Evolutionary conservation across 176 grass and related monocot species (phyloP).

Genomic region (Zoysia japonica): DNA sequence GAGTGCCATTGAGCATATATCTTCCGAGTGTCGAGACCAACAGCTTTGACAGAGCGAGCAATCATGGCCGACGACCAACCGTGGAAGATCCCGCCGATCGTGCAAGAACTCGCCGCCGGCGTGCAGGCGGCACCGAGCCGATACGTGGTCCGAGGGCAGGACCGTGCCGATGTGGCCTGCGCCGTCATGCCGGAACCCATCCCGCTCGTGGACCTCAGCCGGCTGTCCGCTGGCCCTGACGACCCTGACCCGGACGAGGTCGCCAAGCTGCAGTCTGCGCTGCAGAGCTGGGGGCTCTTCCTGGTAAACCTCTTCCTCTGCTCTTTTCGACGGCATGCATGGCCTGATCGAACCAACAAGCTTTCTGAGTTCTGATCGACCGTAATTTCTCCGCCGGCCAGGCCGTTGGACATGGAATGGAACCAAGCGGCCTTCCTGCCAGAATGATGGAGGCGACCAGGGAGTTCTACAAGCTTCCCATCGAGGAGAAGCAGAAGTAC

Average conservation of each 20-base stretch:
- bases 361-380: background rate
- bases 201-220: conserved; percentile 53
- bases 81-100: conserved; percentile 32
- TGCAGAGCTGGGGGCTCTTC: conserved; percentile 55
- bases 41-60: background rate
- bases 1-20: no score
- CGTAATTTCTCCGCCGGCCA: conserved; percentile 10
- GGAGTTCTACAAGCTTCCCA: conserved; percentile 46
- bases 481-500: conserved; percentile 61
- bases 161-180: background rate
- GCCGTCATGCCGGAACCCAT: conserved; percentile 22
- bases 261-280: conserved; percentile 30
- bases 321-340: background rate
- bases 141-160: conserved; percentile 39
- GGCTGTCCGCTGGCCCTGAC: conserved; percentile 3
- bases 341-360: background rate
- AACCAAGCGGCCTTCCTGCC: conserved; percentile 17
- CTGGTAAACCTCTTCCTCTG: conserved; percentile 16
- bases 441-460: conserved; percentile 18
- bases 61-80: conserved; percentile 28
- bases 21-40: no score
- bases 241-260: conserved; percentile 21
- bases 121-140: conserved; percentile 40
- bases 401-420: conserved; percentile 52
- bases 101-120: conserved; percentile 47